Percentiles rank a stretch among this genome's conserved stretches.
Conservation (phyloP, 441 rosid species). For the Erysimum cheiri region DNA sequence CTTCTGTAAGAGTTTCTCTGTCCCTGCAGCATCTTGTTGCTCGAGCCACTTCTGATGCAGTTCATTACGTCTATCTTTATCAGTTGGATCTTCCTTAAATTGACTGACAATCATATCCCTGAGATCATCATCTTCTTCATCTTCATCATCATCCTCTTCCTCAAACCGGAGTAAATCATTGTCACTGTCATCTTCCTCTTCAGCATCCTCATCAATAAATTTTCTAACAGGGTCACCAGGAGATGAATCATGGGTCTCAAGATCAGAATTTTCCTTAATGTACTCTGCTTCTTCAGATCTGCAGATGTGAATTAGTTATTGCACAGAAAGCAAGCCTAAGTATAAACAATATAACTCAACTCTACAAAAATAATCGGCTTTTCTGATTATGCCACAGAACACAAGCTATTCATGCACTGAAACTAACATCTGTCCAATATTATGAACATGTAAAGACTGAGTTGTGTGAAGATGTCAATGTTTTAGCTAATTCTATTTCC, state of each 20-base stretch:
- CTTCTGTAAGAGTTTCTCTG: slow-evolving; percentile 76
- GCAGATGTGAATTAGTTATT: slow-evolving; percentile 28
- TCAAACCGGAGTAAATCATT: slow-evolving; percentile 67
- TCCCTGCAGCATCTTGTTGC: slow-evolving; percentile 87
- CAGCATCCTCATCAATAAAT: slow-evolving; percentile 91
- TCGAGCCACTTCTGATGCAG: slow-evolving; percentile 97
- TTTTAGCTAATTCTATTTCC: slow-evolving; percentile 5
- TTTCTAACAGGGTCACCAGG: slow-evolving; percentile 82
- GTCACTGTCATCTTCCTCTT: slow-evolving; percentile 96
- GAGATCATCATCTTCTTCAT: slow-evolving; percentile 74
- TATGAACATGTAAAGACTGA: background rate
- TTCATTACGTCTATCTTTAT: slow-evolving; percentile 77
- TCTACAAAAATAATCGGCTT: slow-evolving; percentile 14
- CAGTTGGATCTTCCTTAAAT: slow-evolving; percentile 70
- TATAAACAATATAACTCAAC: slow-evolving; percentile 15
- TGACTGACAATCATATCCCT: slow-evolving; percentile 76
- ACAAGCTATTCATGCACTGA: slow-evolving; percentile 17
- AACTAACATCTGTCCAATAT: slow-evolving; percentile 21
- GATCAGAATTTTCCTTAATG: slow-evolving; percentile 63
- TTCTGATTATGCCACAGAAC: slow-evolving; percentile 14
- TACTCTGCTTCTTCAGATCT: slow-evolving; percentile 75
- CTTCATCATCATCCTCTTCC: slow-evolving; percentile 83
- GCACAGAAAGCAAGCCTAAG: background rate
- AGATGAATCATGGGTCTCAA: slow-evolving; percentile 47
- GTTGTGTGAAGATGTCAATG: slow-evolving; percentile 7